Percentiles rank a stretch among this genome's conserved stretches.
phyloP scores from a whole-genome alignment of 805 yeast genomes.

The Debaryomyces castellii region DNA sequence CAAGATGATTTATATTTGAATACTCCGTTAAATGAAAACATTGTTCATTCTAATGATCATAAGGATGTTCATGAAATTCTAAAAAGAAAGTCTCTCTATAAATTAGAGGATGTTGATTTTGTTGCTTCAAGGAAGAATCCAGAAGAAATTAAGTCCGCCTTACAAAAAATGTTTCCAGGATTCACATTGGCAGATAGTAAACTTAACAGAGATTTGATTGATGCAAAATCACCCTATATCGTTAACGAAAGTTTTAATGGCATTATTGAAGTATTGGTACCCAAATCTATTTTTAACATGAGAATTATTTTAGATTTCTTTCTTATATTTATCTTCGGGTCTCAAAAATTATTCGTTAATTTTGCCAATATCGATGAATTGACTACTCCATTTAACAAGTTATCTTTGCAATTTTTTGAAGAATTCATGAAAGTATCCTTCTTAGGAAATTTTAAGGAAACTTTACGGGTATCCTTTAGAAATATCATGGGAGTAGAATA shows the following conservation, averaged over 20 bases:
- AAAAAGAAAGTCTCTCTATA: constrained; percentile 23
- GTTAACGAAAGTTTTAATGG: constrained; percentile 56
- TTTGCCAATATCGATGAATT: constrained; percentile 11
- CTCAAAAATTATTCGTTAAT: constrained; percentile 32
- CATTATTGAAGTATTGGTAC: constrained; percentile 63
- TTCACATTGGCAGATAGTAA: constrained; percentile 35
- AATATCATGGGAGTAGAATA: constrained; percentile 27
- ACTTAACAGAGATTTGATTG: constrained; percentile 8
- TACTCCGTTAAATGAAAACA: constrained; percentile 1
- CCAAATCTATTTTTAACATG: constrained; percentile 76
- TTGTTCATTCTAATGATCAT: constrained; percentile 10
- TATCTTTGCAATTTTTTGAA: constrained; percentile 49
- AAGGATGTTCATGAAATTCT: constrained; percentile 25
- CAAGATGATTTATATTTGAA: constrained; percentile 17
- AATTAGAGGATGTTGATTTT: constrained; percentile 30
- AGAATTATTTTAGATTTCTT: constrained; percentile 74
- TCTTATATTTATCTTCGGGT: constrained; percentile 63
- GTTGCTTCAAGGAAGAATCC: constrained; percentile 23
- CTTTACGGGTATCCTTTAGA: constrained; percentile 53
- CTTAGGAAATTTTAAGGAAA: constrained; percentile 60
- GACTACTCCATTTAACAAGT: constrained; percentile 7
- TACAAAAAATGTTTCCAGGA: constrained; percentile 74
- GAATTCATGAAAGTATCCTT: constrained; percentile 65
- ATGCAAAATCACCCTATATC: constrained; percentile 45
- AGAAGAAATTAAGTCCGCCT: constrained; percentile 28